These are phyloP conservation scores for Trichoderma gamsii DNA, from an alignment of 495 filamentous ascomycete genomes.

Conservation along the genomic window DNA sequence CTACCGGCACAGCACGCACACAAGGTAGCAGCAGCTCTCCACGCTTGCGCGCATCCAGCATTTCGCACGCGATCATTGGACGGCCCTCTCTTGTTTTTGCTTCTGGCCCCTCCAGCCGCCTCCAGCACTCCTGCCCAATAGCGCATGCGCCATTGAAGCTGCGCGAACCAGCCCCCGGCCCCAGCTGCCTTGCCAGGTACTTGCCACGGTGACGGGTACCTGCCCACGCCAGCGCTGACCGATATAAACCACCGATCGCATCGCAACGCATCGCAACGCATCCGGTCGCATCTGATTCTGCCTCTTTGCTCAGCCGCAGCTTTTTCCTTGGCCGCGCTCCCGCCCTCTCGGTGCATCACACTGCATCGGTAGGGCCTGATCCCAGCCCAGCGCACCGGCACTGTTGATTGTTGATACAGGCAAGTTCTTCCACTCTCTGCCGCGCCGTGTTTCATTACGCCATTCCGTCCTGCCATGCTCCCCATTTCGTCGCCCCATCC, in stretches of 20 bases:
- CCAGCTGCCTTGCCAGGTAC: background rate
- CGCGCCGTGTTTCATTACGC: background rate
- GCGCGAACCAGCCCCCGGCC: background rate
- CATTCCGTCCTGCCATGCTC: background rate
- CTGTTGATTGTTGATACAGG: background rate
- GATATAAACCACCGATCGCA: conserved; percentile 2
- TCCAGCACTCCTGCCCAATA: background rate
- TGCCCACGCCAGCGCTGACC: background rate
- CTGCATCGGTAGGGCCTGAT: background rate
- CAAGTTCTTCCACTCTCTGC: background rate
- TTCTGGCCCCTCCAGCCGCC: background rate
- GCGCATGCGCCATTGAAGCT: conserved; percentile 10
- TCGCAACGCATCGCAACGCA: conserved; percentile 1
- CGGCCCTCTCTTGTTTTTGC: too few relatives aligned
- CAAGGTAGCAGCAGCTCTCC: background rate
- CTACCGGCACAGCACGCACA: too few relatives aligned
- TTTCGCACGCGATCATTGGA: background rate
- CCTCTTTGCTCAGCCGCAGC: background rate
- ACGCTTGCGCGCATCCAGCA: background rate
- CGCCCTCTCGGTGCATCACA: conserved; percentile 4
- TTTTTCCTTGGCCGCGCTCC: background rate
- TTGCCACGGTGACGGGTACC: background rate
- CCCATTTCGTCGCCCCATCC: background rate
- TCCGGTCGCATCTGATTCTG: background rate
- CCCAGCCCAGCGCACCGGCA: background rate